Evolutionary conservation across 1,284 basidiomycete species (phyloP).

Genomic region (Paramarasmius palmivorus): DNA sequence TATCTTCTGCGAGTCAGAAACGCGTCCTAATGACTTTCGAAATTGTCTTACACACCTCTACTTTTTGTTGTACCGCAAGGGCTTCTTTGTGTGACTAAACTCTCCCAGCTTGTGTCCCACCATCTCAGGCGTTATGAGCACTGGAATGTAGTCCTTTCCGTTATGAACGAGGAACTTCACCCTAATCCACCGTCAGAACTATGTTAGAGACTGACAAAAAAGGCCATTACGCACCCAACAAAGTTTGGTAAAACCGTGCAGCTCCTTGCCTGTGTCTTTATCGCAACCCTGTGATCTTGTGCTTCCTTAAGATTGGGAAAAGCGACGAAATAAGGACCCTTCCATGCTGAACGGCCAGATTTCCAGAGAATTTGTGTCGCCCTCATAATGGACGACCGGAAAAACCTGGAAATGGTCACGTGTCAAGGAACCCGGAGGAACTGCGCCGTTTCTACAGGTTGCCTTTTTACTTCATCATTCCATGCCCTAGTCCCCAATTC

Average conservation of each 20-base stretch:
- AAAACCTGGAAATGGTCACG: slow-evolving; percentile 3
- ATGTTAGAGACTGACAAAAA: not conserved
- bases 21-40: not conserved
- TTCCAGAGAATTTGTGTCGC: slow-evolving; percentile 40
- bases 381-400: slow-evolving; percentile 29
- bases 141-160: slow-evolving; percentile 87
- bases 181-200: slow-evolving; percentile 41
- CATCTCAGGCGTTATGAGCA: slow-evolving; percentile 94
- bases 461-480: not conserved
- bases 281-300: slow-evolving; percentile 80
- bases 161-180: slow-evolving; percentile 93
- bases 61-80: slow-evolving; percentile 60
- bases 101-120: slow-evolving; percentile 98
- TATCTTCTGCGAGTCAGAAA: not conserved
- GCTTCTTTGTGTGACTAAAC: slow-evolving; percentile 87
- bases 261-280: slow-evolving; percentile 86
- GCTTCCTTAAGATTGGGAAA: slow-evolving; percentile 91
- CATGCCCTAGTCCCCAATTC: too few species aligned
- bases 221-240: slow-evolving; percentile 68
- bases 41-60: slow-evolving; percentile 41
- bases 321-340: slow-evolving; percentile 90
- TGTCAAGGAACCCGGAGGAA: not conserved
- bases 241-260: slow-evolving; percentile 96
- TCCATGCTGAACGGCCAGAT: slow-evolving; percentile 52
- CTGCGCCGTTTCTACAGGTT: not conserved